These are phyloP conservation scores for Albatrellus ellisii DNA, from an alignment of 768 basidiomycete species.

Conservation along the genomic window DNA sequence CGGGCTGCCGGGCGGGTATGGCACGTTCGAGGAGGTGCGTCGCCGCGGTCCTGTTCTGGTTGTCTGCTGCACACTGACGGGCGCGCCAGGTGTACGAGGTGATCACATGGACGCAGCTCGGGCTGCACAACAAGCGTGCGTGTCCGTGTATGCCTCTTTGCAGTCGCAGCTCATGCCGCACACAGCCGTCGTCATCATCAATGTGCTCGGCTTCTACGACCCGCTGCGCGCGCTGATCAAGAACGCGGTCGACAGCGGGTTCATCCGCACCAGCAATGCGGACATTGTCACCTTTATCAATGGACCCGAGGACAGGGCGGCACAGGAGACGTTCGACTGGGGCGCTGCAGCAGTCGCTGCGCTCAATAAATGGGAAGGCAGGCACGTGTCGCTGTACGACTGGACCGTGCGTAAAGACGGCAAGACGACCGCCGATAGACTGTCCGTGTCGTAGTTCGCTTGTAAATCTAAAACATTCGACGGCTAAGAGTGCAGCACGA, in stretches of 20 bases:
- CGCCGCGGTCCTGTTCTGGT: neutral
- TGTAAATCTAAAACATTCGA: neutral
- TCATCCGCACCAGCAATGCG: slow-evolving; percentile 53
- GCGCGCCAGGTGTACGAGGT: slow-evolving; percentile 66
- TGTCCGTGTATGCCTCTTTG: slow-evolving; percentile 4
- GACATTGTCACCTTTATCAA: slow-evolving; percentile 64
- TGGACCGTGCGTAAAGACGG: slow-evolving; percentile 16
- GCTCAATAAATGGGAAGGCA: slow-evolving; percentile 40
- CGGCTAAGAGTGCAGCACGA: no score
- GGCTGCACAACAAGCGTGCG: slow-evolving; percentile 76
- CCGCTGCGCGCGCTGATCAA: slow-evolving; percentile 68
- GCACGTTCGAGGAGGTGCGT: slow-evolving; percentile 85
- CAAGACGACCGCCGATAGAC: slow-evolving; percentile 4
- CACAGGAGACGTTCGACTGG: slow-evolving; percentile 65
- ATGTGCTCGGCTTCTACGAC: slow-evolving; percentile 74
- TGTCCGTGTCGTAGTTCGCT: slow-evolving; percentile 10
- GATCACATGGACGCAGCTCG: slow-evolving; percentile 88
- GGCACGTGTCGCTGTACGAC: slow-evolving; percentile 7
- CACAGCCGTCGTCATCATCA: slow-evolving; percentile 74
- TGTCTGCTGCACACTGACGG: neutral
- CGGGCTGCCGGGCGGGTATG: slow-evolving; percentile 86
- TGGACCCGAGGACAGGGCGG: slow-evolving; percentile 37
- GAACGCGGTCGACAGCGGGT: slow-evolving; percentile 54
- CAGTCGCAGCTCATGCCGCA: neutral
- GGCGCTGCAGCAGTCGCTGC: slow-evolving; percentile 55